Conservation (phyloP, 2,329 filamentous ascomycete species). For the Paraphaeosphaeria sporulosa region DNA sequence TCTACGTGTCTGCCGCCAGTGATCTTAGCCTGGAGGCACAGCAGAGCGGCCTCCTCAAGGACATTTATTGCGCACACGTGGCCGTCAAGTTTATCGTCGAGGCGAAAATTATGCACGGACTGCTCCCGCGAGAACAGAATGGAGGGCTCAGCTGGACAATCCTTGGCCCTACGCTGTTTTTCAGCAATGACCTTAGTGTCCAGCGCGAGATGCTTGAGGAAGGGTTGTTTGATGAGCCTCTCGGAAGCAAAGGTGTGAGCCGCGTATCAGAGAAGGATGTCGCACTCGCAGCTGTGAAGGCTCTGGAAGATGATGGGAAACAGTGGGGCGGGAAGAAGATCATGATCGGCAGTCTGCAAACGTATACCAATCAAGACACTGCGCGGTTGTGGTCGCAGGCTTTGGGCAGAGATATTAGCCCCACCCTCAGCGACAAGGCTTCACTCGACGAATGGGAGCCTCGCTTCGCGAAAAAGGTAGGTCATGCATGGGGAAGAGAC, state of each 20-base stretch:
- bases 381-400: constrained; percentile 15
- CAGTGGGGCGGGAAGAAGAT: constrained; percentile 17
- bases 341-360: constrained; percentile 12
- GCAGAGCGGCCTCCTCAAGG: background rate
- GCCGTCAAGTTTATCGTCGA: constrained; percentile 12
- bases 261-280: constrained; percentile 14
- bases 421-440: constrained; percentile 1
- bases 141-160: constrained; percentile 10
- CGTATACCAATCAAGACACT: constrained; percentile 12
- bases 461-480: background rate
- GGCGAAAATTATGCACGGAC: constrained; percentile 8
- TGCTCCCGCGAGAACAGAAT: constrained; percentile 8
- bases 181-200: background rate
- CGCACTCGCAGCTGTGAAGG: constrained; percentile 11
- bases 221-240: background rate
- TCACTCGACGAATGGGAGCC: constrained; percentile 1
- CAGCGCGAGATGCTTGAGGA: constrained; percentile 1
- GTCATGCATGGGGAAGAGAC: constrained; percentile 10
- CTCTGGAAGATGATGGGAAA: constrained; percentile 16
- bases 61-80: background rate
- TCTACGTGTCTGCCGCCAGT: constrained; percentile 4
- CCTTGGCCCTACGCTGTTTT: constrained; percentile 1
- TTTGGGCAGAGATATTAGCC: constrained; percentile 13
- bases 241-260: constrained; percentile 16
- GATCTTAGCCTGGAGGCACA: constrained; percentile 8